A percentile compares a stretch with the other conserved stretches of the same genome.
Conservation (phyloP, 768 basidiomycete genomes). For the Candolleomyces eurysporus region DNA sequence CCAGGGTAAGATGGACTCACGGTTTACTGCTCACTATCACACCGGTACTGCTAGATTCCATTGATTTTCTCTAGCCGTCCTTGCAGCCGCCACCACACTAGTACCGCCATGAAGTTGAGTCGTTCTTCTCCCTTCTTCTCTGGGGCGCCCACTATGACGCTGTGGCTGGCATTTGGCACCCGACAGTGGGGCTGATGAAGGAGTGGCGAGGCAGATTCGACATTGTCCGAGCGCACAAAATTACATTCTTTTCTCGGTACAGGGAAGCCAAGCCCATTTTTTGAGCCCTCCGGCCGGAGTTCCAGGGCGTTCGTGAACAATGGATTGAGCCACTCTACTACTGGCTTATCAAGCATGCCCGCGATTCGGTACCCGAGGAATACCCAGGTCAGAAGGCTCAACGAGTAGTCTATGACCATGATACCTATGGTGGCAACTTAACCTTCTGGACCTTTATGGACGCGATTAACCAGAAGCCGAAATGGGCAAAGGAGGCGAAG, state of each 20-base stretch:
- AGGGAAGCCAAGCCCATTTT: neutral
- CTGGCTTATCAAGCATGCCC: neutral
- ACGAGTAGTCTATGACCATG: neutral
- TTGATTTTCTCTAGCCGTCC: constrained; percentile 17
- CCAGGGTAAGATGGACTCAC: neutral
- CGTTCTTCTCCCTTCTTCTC: constrained; percentile 20
- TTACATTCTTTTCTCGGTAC: too few species aligned
- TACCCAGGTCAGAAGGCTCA: neutral
- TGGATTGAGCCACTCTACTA: neutral
- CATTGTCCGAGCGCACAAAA: too few species aligned
- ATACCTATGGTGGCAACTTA: neutral
- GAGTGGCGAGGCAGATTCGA: too few species aligned
- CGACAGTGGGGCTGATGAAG: too few species aligned
- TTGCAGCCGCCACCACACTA: constrained; percentile 1
- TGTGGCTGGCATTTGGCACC: neutral
- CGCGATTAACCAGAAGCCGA: neutral
- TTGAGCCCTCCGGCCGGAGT: neutral
- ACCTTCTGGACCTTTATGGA: neutral
- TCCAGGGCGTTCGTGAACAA: neutral
- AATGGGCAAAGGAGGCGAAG: too few species aligned
- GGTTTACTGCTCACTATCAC: constrained; percentile 5
- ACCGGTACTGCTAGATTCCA: constrained; percentile 27
- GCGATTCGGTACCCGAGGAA: neutral
- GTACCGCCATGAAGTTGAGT: constrained; percentile 24
- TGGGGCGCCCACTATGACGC: constrained; percentile 15